Base-by-base conservation (phyloP, 345 rosid genomes). In the Sonneratia alba region DNA sequence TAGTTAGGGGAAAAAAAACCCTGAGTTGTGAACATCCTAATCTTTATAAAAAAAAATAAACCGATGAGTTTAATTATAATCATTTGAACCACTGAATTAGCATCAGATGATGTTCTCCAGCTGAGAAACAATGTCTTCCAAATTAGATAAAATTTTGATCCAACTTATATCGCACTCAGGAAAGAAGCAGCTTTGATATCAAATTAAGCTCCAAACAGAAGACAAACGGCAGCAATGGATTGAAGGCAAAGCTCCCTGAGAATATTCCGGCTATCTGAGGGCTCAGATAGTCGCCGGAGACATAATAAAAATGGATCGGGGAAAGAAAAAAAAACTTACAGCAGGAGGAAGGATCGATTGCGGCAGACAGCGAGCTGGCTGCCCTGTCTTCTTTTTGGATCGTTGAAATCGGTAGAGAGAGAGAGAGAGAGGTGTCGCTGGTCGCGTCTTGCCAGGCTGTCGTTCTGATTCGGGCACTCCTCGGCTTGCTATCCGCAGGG, bases 381-480 rank as follows among this genome's bases (percentile, higher is more conserved):
- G 7, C 42, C 42, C 68, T n/a, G 32, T 27, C 32, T 15, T 45
- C 3, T 32, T 51, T 67, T 45, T 42, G 32, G 70, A 67, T 19
- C 21, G 10, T 21, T 27, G 34, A 42, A 27, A 38, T 22, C 6
- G 42, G 68, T 36, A 47, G 48, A 18, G 40, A 43, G 21, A 22
- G 55, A 67, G 24, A 24, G 53, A 10, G 70, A 61, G 56, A 67
- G 69, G 34, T 63, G 49, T 65, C 32, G 70, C 64, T 38, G 76
- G 64, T 55, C 56, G 67, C 55, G 36, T 73, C 55, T n/a, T 66
- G 75, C 65, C 51, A 47, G 51, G 51, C 9, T 47, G 51, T 47
- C 13, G 51, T 13, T 47, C 51, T 47, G 51, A 47, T 47, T 47
- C 51, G 14, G 51, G 51, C 51, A 47, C 51, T 47, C 51, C 51